Base-by-base conservation (phyloP, 1,284 basidiomycete genomes). In the Sporisorium iseilematis-ciliati region DNA sequence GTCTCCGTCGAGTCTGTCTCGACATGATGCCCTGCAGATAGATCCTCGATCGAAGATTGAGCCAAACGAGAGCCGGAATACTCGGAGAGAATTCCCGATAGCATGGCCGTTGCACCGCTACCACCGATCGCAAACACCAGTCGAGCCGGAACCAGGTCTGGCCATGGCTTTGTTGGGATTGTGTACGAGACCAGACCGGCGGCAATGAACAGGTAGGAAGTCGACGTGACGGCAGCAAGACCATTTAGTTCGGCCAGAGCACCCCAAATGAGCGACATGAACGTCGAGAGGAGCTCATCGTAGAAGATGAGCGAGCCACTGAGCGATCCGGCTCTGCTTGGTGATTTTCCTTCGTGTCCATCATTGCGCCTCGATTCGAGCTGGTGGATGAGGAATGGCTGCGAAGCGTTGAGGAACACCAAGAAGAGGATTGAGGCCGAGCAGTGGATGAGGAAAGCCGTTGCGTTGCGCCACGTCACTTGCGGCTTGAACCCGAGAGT, bases 381-480 rank as follows among this genome's bases (percentile, higher is more conserved):
- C 53, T 79, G 78, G 51, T 78, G 64, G n/a, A 80, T 74, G 16
- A 79, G n/a, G 23, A 80, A 80, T 2, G 78, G 77, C 56, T 80
- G 78, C 4, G 62, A 64, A 0, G 74, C 59, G 45, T 80, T 80
- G 50, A 80, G 66, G 18, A 79, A 80, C 54, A 80, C 78, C 35
- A 80, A 43, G 20, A 80, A 80, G 31, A 80, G 65, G 61, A 80
- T 78, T 0, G 78, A 80, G 12, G 65, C 61, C 7, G 72, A 63
- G 21, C 71, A 72, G 51, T 80, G 78, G 11, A 78, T 38, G 12
- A 80, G 57, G 31, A 80, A 78, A 16, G 75, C 57, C 6, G 43
- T 53, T 14, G 66, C 64, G 21, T 79, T 79, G 20, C 67, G 60
- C 56, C 33, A 49, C 6, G 75, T 67, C n/a, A 79, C 64, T 41